Base-by-base conservation (phyloP, 768 basidiomycete genomes). In the Omphalotus guepiniiformis region DNA sequence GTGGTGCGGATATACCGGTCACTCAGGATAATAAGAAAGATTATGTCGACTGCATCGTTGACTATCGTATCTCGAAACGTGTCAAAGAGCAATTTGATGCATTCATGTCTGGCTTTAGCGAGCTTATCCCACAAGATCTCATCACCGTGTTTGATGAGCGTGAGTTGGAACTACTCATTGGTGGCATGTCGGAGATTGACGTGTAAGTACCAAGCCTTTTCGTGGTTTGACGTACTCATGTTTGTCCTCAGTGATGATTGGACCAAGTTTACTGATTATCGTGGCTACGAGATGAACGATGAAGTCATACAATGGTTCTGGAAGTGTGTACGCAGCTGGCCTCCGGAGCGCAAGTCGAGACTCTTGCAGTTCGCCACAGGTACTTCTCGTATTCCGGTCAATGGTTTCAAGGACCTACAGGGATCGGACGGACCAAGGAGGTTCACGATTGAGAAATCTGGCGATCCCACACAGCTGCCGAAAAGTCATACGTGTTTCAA, bases 231-330 rank as follows among this genome's bases (percentile, higher is more conserved):
- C 40, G 49, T 19, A 21, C 35, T 43, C 32, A 51, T 30, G 5
- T 36, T 39, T 41, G 35, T 41, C 1, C 15, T 6, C 45, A 90
- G 88, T 53, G 93, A 97, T 54, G 95, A 96, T 64, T 98, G 96
- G 96, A 91, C 86, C 62, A 97, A 98, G 72, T 96, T 94, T 69
- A 99, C 96, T 29, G 96, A 98, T 64, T 98, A 98, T 69, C 86
- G 95, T 54, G 95, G 93, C 13, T 95, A 94, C 61, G 90, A 93
- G 68, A 83, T 91, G 68, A 88, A 86, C 58, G 93, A 95, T 61
- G 92, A 95, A 60, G 90, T 94, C 39, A 94, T 99, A 48, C 93
- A 97, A 62, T 99, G 96, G 96, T 99, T 99, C 85, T 99, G 96
- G 96, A 93, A 97, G 71, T 93, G 92, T 58, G 91, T 99, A 37